Percentiles rank a stretch among this genome's conserved stretches.
Evolutionary conservation across 208 protist species (phyloP).

Genomic region (Trypanosoma caninum): DNA sequence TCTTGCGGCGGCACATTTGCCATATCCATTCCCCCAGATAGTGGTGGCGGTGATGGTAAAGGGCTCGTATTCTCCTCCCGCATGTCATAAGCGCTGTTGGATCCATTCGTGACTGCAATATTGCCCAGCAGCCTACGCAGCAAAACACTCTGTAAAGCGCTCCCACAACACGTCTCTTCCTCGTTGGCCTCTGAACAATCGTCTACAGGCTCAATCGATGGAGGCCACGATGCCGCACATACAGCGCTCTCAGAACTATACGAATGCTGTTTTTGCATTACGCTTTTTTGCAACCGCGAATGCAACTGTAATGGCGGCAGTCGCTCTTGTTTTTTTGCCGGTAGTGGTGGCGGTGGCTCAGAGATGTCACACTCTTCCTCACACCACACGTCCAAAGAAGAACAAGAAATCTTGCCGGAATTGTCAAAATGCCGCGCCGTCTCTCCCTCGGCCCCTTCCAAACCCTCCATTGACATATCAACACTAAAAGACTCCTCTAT

Average conservation of each 20-base stretch:
- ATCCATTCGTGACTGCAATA: slow-evolving; percentile 4
- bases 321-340: background rate
- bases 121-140: background rate
- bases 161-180: background rate
- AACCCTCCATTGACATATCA: slow-evolving; percentile 5
- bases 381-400: background rate
- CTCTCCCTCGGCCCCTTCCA: background rate
- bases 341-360: background rate
- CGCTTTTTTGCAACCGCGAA: background rate
- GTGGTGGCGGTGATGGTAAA: too few relatives aligned
- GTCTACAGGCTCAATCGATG: slow-evolving; percentile 2
- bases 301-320: background rate
- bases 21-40: background rate
- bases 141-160: background rate
- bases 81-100: background rate
- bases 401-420: background rate
- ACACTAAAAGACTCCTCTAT: slow-evolving; percentile 7
- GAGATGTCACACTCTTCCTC: background rate
- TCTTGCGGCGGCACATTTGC: background rate
- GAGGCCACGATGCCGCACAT: background rate
- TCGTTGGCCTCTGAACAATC: background rate
- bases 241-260: background rate
- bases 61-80: slow-evolving; percentile 6
- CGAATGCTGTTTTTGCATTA: background rate
- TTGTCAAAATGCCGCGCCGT: background rate